Percentiles rank a stretch among this genome's conserved stretches.
phyloP scores from a whole-genome alignment of 441 rosid genomes.

The Gossypium trilobum region DNA sequence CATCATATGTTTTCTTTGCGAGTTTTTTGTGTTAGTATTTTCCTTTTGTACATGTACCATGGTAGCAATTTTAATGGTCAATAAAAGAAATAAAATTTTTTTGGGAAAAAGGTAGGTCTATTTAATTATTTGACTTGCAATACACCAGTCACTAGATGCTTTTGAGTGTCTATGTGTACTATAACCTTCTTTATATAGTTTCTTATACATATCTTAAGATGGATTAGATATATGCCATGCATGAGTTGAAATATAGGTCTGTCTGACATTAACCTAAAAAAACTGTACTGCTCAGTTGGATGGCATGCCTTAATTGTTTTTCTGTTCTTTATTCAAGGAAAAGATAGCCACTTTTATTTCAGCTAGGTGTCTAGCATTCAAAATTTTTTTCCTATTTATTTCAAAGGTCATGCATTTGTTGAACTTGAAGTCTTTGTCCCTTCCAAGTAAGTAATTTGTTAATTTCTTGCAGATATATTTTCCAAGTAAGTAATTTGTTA shows the following conservation, averaged over 20 bases:
- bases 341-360: not conserved
- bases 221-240: not conserved
- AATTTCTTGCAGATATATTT: conserved; percentile 57
- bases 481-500: conserved; percentile 7
- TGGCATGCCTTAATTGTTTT: not conserved
- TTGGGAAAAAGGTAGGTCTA: not conserved
- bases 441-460: conserved; percentile 3
- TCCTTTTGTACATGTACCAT: not conserved
- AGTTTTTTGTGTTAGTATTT: not conserved
- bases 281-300: not conserved
- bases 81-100: not conserved
- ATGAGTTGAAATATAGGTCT: not conserved
- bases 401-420: not conserved
- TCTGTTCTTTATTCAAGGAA: not conserved
- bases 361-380: conserved; percentile 3
- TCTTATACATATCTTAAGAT: not conserved
- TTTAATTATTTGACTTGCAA: not conserved
- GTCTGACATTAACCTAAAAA: not conserved
- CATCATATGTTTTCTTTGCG: not conserved
- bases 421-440: not conserved
- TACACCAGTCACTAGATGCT: not conserved
- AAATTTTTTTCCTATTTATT: not conserved
- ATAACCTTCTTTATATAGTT: not conserved
- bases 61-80: not conserved
- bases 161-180: conserved; percentile 1